Base-by-base conservation (phyloP, 2,329 filamentous ascomycete species). In the Cladosporium sp. region DNA sequence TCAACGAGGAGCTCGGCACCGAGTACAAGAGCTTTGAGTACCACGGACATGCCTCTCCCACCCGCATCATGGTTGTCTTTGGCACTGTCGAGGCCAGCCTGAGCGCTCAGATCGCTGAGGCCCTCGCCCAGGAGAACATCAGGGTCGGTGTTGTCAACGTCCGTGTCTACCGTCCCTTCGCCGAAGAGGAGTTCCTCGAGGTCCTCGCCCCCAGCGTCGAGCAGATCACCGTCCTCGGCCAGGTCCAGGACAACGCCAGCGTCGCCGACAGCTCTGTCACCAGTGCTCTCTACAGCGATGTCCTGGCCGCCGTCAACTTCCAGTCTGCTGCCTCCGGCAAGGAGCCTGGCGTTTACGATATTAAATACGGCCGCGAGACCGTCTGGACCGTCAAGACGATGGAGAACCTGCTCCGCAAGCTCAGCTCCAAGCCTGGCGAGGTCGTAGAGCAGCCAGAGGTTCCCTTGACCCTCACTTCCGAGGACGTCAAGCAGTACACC, bases 21-120 rank as follows among this genome's bases (percentile, higher is more conserved):
- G 84, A 92, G 59, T 98, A 98, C 69, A 81, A 85, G 64, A 83
- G 89, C 6, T 98, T 97, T 63, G 93, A 98, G 73, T 98, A 98
- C 74, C 81, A 86, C 64, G 93, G 93, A 19, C 89, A 97, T 67
- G 76, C 81, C 45, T 76, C 83, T 41, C 83, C 93, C 3, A 87
- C 92, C 59, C 83, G 84, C 9, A 89, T 98, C 13, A 75, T 97
- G 33, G 90, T 97, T 31, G 87, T 89, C 42, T 96, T 98, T 63
- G 93, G 93, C 61, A 95, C 89, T 55, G 83, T 91, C 4, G 93
- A 98, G 75, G 83, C 88, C 11, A 90, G 93, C 62, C 75, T 97
- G 56, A 84, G 89, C 53, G 84, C 86, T 59, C 89, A 96, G 72
- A 82, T 95, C 49, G 84, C 89, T 9, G 76, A 78, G 41, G 83